phyloP scores from a whole-genome alignment of 2,329 filamentous ascomycete genomes.

The Diaporthe batatas region DNA sequence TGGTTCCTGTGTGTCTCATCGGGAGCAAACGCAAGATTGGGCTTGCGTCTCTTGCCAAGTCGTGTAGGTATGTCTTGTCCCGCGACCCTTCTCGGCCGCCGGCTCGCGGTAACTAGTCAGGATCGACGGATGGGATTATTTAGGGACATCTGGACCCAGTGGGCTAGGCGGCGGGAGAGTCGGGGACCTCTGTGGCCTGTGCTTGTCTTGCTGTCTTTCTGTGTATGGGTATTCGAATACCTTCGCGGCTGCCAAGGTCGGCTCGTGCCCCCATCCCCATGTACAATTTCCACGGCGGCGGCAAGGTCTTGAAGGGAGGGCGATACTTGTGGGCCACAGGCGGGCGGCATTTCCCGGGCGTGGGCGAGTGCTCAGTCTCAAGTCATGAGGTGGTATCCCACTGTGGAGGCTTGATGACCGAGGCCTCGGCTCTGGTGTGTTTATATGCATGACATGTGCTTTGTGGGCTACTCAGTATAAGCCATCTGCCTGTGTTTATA shows the following conservation, averaged over 20 bases:
- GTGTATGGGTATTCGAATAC: neutral
- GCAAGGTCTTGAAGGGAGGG: too few species aligned
- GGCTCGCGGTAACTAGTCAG: slow-evolving; percentile 3
- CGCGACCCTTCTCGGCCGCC: neutral
- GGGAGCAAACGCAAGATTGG: neutral
- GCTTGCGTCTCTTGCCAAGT: neutral
- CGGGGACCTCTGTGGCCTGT: slow-evolving; percentile 2
- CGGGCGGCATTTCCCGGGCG: neutral
- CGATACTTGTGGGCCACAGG: neutral
- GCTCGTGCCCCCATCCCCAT: neutral
- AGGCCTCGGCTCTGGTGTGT: neutral
- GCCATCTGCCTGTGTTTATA: neutral
- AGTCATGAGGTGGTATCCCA: neutral
- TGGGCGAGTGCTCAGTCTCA: neutral
- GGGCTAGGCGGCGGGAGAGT: neutral
- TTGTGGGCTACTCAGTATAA: neutral
- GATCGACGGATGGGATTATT: slow-evolving; percentile 24
- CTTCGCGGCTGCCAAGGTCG: neutral
- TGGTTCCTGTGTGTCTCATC: neutral
- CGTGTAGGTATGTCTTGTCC: neutral
- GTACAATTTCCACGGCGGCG: too few species aligned
- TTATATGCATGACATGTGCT: too few species aligned
- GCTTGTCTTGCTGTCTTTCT: neutral
- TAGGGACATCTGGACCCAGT: neutral
- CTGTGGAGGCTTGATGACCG: neutral